These are phyloP conservation scores for Lactarius pseudohatsudake DNA, from an alignment of 768 basidiomycete genomes.

Conservation along the genomic window DNA sequence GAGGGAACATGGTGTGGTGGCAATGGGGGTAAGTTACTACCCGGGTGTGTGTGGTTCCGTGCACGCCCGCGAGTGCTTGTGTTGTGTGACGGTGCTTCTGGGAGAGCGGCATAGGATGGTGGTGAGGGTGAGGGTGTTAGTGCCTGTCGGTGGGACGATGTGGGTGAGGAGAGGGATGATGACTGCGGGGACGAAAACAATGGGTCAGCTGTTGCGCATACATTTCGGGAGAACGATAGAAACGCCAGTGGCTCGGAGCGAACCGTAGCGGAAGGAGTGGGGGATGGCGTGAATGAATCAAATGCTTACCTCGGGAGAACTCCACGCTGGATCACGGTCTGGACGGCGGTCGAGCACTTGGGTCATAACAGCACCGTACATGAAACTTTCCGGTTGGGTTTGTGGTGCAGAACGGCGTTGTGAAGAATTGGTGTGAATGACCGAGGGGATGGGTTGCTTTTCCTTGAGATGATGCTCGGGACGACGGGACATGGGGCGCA, in stretches of 20 bases:
- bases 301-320: constrained; percentile 26
- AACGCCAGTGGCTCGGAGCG: not conserved
- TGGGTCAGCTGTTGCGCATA: not conserved
- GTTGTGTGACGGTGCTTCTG: constrained; percentile 12
- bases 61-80: constrained; percentile 22
- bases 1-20: not conserved
- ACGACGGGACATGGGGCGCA: constrained; percentile 22
- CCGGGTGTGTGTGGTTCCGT: constrained; percentile 23
- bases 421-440: constrained; percentile 36
- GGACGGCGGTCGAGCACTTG: constrained; percentile 25
- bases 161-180: constrained; percentile 24
- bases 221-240: not conserved
- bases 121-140: constrained; percentile 29
- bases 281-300: not conserved
- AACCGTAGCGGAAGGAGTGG: not conserved
- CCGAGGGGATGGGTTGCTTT: constrained; percentile 26
- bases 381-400: constrained; percentile 51
- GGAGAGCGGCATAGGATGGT: constrained; percentile 15
- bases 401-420: constrained; percentile 53
- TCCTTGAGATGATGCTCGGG: constrained; percentile 28
- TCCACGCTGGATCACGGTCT: constrained; percentile 29
- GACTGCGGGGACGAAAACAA: constrained; percentile 6
- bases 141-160: constrained; percentile 22
- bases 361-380: constrained; percentile 37
- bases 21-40: not conserved